Conservation (phyloP, 495 filamentous ascomycete species). For the Aspergillus hancockii region DNA sequence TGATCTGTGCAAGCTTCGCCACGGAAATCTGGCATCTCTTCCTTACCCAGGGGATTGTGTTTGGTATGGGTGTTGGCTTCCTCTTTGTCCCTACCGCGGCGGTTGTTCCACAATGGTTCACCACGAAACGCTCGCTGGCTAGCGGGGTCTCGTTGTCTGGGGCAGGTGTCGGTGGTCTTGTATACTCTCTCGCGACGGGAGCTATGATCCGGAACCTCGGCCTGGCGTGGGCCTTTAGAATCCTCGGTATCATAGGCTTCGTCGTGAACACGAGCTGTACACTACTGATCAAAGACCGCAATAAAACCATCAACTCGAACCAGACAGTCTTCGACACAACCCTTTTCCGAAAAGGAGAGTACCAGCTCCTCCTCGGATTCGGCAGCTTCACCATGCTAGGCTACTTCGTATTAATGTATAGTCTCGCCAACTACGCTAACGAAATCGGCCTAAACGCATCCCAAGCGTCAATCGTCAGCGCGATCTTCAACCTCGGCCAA, state of each 20-base stretch:
- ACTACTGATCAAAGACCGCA: constrained; percentile 60
- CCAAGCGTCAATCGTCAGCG: constrained; percentile 66
- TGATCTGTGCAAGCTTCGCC: constrained; percentile 62
- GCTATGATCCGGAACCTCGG: constrained; percentile 55
- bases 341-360: constrained; percentile 55
- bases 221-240: constrained; percentile 66
- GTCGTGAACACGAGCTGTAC: constrained; percentile 59
- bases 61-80: constrained; percentile 73
- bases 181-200: constrained; percentile 39
- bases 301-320: constrained; percentile 44
- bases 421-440: constrained; percentile 68
- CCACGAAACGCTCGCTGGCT: constrained; percentile 49
- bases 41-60: constrained; percentile 68
- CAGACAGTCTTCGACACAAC: constrained; percentile 51
- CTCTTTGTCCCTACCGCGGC: constrained; percentile 60
- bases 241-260: constrained; percentile 62
- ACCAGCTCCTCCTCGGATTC: constrained; percentile 61
- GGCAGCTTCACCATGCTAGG: constrained; percentile 66
- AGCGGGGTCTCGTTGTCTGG: constrained; percentile 69
- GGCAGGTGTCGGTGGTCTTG: constrained; percentile 67
- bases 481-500: constrained; percentile 67
- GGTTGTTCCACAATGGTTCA: constrained; percentile 75
- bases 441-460: constrained; percentile 59
- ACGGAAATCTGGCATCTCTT: constrained; percentile 66
- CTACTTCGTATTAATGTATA: constrained; percentile 72